phyloP scores from a whole-genome alignment of 2,329 filamentous ascomycete genomes.

The Thermothelomyces thermophilus region DNA sequence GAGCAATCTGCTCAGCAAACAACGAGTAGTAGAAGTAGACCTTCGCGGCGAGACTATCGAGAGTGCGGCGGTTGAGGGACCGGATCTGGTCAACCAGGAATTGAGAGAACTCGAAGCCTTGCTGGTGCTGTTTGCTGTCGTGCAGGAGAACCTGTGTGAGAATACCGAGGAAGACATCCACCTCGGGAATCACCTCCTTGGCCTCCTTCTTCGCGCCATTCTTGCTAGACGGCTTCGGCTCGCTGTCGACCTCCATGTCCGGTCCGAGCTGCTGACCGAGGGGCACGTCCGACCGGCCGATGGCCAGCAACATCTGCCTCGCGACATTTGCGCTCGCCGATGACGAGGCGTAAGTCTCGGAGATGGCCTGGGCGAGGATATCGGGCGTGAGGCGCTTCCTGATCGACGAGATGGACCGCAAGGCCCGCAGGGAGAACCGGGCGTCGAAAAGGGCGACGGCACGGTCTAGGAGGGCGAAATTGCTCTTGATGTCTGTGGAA shows the following conservation, averaged over 20 bases:
- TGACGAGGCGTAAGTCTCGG: slow-evolving; percentile 65
- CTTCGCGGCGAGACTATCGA: slow-evolving; percentile 89
- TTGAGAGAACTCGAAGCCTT: slow-evolving; percentile 77
- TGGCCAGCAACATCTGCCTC: slow-evolving; percentile 61
- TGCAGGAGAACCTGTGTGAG: slow-evolving; percentile 81
- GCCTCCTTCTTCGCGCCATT: slow-evolving; percentile 51
- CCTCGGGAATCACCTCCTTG: slow-evolving; percentile 77
- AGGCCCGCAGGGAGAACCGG: slow-evolving; percentile 86
- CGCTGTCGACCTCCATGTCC: slow-evolving; percentile 69
- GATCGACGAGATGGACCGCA: slow-evolving; percentile 91
- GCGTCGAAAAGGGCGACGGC: slow-evolving; percentile 91
- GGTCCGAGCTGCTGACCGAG: slow-evolving; percentile 51
- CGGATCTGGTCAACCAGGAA: slow-evolving; percentile 80
- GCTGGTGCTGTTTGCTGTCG: slow-evolving; percentile 73
- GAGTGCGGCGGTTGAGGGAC: slow-evolving; percentile 81
- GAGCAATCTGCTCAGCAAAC: slow-evolving; percentile 86
- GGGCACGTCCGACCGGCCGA: slow-evolving; percentile 60
- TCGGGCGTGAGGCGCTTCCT: slow-evolving; percentile 84
- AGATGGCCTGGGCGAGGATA: slow-evolving; percentile 72
- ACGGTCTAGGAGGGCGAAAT: slow-evolving; percentile 84
- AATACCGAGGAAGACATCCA: slow-evolving; percentile 84
- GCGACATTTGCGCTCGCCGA: slow-evolving; percentile 57
- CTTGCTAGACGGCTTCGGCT: slow-evolving; percentile 46
- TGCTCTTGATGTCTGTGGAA: slow-evolving; percentile 79
- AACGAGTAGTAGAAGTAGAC: slow-evolving; percentile 98